A percentile compares a stretch with the other conserved stretches of the same genome.
These are phyloP conservation scores for Leccinum variabile DNA, from an alignment of 1,284 basidiomycete genomes.

Conservation along the genomic window DNA sequence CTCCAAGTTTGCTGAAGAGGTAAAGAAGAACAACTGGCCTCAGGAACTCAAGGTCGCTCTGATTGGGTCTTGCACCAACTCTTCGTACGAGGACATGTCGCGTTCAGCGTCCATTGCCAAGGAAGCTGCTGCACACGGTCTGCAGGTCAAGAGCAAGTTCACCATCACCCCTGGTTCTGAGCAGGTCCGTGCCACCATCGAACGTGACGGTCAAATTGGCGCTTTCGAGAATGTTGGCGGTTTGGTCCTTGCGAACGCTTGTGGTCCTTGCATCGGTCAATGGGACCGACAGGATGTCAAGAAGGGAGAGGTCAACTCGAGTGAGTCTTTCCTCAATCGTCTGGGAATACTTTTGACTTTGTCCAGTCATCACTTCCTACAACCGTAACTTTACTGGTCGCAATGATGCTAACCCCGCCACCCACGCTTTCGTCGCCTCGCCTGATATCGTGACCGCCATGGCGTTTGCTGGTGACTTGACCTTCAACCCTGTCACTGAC, in stretches of 20 bases:
- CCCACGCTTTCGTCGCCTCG: slow-evolving; percentile 98
- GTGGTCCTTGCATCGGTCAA: slow-evolving; percentile 98
- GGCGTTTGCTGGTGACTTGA: slow-evolving; percentile 90
- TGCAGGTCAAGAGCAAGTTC: slow-evolving; percentile 91
- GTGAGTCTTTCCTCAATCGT: slow-evolving; percentile 41
- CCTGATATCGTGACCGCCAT: slow-evolving; percentile 98
- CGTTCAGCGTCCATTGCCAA: slow-evolving; percentile 93
- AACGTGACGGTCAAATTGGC: slow-evolving; percentile 91
- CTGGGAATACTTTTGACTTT: slow-evolving; percentile 10
- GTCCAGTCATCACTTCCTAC: slow-evolving; percentile 94
- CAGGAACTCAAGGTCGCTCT: slow-evolving; percentile 95
- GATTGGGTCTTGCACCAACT: slow-evolving; percentile 99
- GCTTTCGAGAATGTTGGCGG: slow-evolving; percentile 88
- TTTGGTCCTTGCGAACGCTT: slow-evolving; percentile 96
- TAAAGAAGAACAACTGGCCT: slow-evolving; percentile 97
- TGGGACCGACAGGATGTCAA: slow-evolving; percentile 97
- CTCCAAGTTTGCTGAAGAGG: slow-evolving; percentile 91
- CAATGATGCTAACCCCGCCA: slow-evolving; percentile 99
- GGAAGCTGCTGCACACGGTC: slow-evolving; percentile 86
- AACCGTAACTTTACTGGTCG: slow-evolving; percentile 99
- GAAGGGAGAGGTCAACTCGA: slow-evolving; percentile 97
- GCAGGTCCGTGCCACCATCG: slow-evolving; percentile 97
- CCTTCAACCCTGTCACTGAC: slow-evolving; percentile 98
- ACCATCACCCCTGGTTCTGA: slow-evolving; percentile 98
- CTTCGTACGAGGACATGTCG: slow-evolving; percentile 99